Evolutionary conservation across 106 monocot genomes (phyloP), one percentile per base, ranked within the genome.

Genomic region (Acanthochlamys bracteata): DNA sequence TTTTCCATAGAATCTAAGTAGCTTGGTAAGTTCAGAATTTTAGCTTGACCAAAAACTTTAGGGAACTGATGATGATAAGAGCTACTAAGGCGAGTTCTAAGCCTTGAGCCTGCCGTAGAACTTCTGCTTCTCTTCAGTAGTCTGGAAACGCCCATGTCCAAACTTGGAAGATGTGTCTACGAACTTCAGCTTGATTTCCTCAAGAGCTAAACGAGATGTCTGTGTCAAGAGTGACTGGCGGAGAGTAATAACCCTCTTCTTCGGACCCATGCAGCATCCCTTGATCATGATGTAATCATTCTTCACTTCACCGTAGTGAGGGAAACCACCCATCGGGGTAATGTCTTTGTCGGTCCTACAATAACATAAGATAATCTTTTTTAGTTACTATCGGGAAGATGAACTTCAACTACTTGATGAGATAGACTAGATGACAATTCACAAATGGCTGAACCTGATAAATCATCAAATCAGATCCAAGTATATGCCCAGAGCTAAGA

Each of bases 181-280:
- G 51, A 51, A 51, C 51, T 51, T 51, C 17, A 51, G n/a, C 51
- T 51, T 51, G 51, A 51, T 51, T 19, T 51, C 51, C 51, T 51
- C 51, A 13, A 51, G 13, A 19, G 51, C n/a, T 8, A 51, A 15
- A 13, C 51, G 13, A 15, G 51, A 51, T 15, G 51, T 51, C n/a
- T 51, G 51, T 15, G 13, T 51, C 51, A 51, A 19, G 17, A 51
- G 51, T 9, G 51, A 51, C 51, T 19, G 51, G n/a, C 13, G 13
- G 51, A 51, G 51, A 19, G 51, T 51, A 19, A 51, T 19, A 51
- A 19, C 51, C 51, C 51, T 51, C 51, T 51, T 51, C 51, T 51
- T 51, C 2, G 51, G 51, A 13, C 51, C 51, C 13, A 51, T 51
- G n/a, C 51, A 51, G 51, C 51, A 15, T 9, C 33, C 33, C 33